phyloP scores from a whole-genome alignment of 1,284 basidiomycete genomes.

The Tilletia walkeri region DNA sequence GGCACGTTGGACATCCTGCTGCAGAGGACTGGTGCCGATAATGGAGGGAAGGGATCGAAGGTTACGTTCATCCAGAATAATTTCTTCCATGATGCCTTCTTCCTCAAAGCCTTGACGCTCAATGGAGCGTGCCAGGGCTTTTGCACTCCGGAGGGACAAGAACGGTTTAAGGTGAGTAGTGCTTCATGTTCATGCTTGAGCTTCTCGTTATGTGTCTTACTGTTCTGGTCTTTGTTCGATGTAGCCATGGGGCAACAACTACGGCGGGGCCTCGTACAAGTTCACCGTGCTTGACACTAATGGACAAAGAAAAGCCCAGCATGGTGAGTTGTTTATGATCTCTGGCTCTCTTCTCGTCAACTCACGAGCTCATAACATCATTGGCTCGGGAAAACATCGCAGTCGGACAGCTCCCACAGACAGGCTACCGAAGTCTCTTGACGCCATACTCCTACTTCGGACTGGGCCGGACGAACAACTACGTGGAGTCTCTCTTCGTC shows the following conservation, averaged over 20 bases:
- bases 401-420: conserved; percentile 87
- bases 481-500: conserved; percentile 70
- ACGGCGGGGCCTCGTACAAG: conserved; percentile 92
- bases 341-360: no score
- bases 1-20: conserved; percentile 90
- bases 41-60: conserved; percentile 32
- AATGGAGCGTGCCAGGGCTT: conserved; percentile 87
- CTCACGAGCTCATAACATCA: background rate
- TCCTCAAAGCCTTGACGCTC: conserved; percentile 86
- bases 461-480: conserved; percentile 98
- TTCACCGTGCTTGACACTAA: conserved; percentile 92
- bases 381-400: background rate
- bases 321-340: conserved; percentile 54
- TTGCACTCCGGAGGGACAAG: conserved; percentile 60
- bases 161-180: conserved; percentile 62
- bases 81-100: conserved; percentile 98
- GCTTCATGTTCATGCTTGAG: conserved; percentile 58
- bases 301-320: conserved; percentile 84
- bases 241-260: conserved; percentile 87
- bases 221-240: no score
- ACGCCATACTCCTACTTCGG: conserved; percentile 95
- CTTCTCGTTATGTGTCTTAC: no score
- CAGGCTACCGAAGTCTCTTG: conserved; percentile 80
- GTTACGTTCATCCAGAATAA: conserved; percentile 92
- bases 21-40: conserved; percentile 62